Percentiles rank a stretch among this genome's conserved stretches.
These are phyloP conservation scores for Lodderomyces parapsilosis DNA, from an alignment of 1,139 yeast genomes.

Conservation along the genomic window DNA sequence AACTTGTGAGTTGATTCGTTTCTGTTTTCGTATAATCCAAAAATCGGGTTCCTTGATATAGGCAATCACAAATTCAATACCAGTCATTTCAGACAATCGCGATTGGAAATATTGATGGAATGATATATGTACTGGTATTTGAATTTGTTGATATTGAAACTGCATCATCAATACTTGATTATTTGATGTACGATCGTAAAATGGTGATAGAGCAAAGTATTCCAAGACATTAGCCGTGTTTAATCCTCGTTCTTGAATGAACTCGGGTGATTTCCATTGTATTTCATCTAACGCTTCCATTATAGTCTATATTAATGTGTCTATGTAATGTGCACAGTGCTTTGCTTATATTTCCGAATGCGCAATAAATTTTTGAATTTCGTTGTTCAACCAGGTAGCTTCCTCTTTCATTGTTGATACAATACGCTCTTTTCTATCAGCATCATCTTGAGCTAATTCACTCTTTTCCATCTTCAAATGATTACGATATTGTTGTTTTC, in stretches of 20 bases:
- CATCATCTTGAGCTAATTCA: constrained; percentile 30
- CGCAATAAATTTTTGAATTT: constrained; percentile 21
- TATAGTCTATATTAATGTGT: not conserved
- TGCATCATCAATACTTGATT: constrained; percentile 97
- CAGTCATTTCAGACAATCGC: constrained; percentile 75
- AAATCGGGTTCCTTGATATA: constrained; percentile 83
- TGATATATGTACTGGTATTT: constrained; percentile 39
- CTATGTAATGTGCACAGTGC: no score
- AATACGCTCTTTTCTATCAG: constrained; percentile 51
- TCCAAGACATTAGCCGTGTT: constrained; percentile 89
- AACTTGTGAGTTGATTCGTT: constrained; percentile 47
- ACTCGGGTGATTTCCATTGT: constrained; percentile 97
- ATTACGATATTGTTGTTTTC: constrained; percentile 13
- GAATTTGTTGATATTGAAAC: constrained; percentile 75
- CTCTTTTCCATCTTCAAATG: constrained; percentile 15
- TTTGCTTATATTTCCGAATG: not conserved
- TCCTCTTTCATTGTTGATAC: constrained; percentile 64
- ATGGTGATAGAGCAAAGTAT: constrained; percentile 90
- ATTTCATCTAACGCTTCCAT: constrained; percentile 67
- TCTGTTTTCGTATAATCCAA: constrained; percentile 87
- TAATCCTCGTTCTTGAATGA: constrained; percentile 87
- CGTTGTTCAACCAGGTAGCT: constrained; percentile 50
- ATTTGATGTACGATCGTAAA: constrained; percentile 89
- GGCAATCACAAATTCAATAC: constrained; percentile 79
- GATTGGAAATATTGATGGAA: constrained; percentile 45